Base-by-base conservation (phyloP, 192 early-diverging fungal genomes). In the Obelidium mucronatum region DNA sequence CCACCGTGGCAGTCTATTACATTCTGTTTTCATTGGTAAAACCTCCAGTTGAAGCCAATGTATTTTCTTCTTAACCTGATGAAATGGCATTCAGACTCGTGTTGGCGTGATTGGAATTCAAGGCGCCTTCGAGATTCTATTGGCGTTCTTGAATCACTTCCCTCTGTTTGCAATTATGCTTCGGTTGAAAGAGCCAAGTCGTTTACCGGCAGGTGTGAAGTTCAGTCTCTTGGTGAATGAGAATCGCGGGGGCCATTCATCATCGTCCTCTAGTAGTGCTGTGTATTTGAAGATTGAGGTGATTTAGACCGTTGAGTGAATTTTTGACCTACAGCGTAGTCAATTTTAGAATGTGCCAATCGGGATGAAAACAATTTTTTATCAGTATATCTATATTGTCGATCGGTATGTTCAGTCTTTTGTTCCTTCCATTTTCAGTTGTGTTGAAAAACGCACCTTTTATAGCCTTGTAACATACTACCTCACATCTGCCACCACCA, bases 91-190 rank as follows among this genome's bases (percentile, higher is more conserved):
- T 2, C 58, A 94, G 90, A 89, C 92, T 66, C 91, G 96, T 17
- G 85, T 98, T 0, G 89, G 85, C 1, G 89, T 97, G 28, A 91
- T 97, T 28, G 86, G 90, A 67, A 84, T 93, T 2, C 94, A 96
- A 75, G 94, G 91, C 0, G 78, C 89, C 2, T 81, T 94, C 81
- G 96, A 99, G 79, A 93, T 96, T 13, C 28, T 93, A 2, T 81
- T 99, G 22, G 95, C 93, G 0, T 88, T 96, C 54, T 81, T 99
- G 30, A 99, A 99, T 77, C 97, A 99, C 77, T 98, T 97, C 76
- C 97, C 97, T 17, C 81, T 97, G 13, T 97, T 98, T 86, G 95
- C 95, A 34, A 84, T 97, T n/a, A 89, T 96, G 86, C 74, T 96
- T 37, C 85, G 96, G 31, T 55, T 97, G 35, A 94, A 95, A 69